phyloP scores from a whole-genome alignment of 106 monocot species.

The Apostasia ramifera region DNA sequence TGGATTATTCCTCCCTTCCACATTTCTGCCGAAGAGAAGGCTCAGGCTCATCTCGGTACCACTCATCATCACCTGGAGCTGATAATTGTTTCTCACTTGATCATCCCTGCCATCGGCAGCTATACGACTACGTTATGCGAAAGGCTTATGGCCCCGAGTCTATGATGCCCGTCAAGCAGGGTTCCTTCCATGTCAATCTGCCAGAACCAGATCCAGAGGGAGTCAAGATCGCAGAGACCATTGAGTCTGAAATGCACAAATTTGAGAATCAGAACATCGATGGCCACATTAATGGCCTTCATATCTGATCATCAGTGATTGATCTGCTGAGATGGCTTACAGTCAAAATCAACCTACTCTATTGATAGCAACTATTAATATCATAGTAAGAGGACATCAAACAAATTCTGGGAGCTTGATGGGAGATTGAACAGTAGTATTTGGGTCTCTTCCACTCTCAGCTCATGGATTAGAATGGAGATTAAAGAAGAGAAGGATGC shows the following conservation, averaged over 20 bases:
- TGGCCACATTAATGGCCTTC: constrained; percentile 2
- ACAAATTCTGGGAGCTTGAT: no score
- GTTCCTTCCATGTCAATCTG: constrained; percentile 75
- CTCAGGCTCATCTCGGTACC: constrained; percentile 51
- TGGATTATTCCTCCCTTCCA: constrained; percentile 76
- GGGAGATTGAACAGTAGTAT: no score
- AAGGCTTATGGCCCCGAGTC: constrained; percentile 12
- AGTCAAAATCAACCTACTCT: no score
- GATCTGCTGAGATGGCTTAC: no score
- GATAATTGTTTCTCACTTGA: constrained; percentile 72
- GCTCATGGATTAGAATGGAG: no score
- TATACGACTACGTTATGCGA: constrained; percentile 59
- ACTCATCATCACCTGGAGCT: not conserved
- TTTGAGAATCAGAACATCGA: constrained; percentile 37
- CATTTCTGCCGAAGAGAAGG: constrained; percentile 85
- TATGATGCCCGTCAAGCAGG: constrained; percentile 36
- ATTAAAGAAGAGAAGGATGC: no score
- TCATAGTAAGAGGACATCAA: no score
- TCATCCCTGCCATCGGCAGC: constrained; percentile 76
- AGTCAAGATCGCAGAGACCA: constrained; percentile 44
- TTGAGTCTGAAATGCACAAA: constrained; percentile 61
- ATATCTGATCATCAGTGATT: no score
- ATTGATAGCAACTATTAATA: no score
- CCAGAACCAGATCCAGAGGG: constrained; percentile 46
- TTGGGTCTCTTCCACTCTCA: no score